phyloP scores from a whole-genome alignment of 345 rosid species.

The Aquilaria malaccensis region DNA sequence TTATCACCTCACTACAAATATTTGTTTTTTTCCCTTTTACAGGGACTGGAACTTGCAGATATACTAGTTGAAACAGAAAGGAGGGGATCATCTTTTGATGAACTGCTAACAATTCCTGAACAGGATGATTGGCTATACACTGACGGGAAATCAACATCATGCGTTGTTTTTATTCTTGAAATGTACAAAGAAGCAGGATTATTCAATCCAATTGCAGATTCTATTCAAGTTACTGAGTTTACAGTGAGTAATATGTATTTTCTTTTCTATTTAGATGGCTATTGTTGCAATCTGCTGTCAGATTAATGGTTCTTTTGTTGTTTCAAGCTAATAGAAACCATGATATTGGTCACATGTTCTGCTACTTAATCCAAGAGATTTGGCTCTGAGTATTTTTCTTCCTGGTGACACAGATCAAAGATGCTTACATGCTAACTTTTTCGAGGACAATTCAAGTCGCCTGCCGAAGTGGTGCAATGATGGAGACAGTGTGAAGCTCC shows the following conservation, averaged over 20 bases:
- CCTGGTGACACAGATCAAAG: constrained; percentile 56
- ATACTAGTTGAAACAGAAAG: constrained; percentile 68
- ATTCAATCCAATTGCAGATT: constrained; percentile 49
- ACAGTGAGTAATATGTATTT: constrained; percentile 43
- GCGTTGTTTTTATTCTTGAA: constrained; percentile 82
- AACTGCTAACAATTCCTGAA: constrained; percentile 76
- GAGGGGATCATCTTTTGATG: constrained; percentile 77
- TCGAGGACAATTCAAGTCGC: constrained; percentile 52
- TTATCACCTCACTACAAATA: constrained; percentile 8
- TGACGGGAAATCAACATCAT: constrained; percentile 84
- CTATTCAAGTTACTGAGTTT: constrained; percentile 84
- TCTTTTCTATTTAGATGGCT: neutral
- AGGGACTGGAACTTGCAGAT: constrained; percentile 74
- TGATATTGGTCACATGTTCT: no score
- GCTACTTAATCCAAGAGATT: no score
- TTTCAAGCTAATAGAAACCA: no score
- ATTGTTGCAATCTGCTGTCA: no score
- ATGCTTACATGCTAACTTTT: constrained; percentile 54
- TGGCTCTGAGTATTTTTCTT: constrained; percentile 23
- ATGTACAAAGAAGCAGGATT: constrained; percentile 87
- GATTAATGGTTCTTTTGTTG: no score
- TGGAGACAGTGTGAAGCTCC: constrained; percentile 67
- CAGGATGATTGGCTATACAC: constrained; percentile 79
- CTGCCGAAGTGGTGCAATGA: constrained; percentile 93
- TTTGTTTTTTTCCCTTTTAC: constrained; percentile 14